Percentiles rank a stretch among this genome's conserved stretches.
Evolutionary conservation across 2,329 filamentous ascomycete genomes (phyloP).

Genomic region (Zopfia rhizophila): DNA sequence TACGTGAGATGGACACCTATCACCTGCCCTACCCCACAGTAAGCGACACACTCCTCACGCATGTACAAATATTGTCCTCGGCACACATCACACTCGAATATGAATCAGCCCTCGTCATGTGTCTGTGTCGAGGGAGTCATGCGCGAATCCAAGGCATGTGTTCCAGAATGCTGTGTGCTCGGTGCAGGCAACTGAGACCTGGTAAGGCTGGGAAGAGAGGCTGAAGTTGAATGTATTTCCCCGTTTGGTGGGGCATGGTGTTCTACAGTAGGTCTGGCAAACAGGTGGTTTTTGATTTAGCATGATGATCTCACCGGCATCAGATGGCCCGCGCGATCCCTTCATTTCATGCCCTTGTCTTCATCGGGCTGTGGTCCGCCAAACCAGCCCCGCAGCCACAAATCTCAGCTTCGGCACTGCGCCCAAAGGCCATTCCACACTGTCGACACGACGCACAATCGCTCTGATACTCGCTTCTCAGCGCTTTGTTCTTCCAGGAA

Average conservation of each 20-base stretch:
- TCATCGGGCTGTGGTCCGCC: neutral
- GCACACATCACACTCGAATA: too few relatives aligned
- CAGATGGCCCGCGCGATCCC: neutral
- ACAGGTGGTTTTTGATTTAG: neutral
- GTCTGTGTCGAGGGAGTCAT: constrained; percentile 13
- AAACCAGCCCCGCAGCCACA: constrained; percentile 27
- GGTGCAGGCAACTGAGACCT: constrained; percentile 4
- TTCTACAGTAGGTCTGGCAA: neutral
- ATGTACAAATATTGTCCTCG: too few relatives aligned
- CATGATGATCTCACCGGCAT: constrained; percentile 9
- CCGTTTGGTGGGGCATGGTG: constrained; percentile 21
- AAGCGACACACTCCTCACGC: too few relatives aligned
- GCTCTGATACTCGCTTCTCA: too few relatives aligned
- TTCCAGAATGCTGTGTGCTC: too few relatives aligned
- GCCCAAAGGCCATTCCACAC: neutral
- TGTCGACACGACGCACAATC: too few relatives aligned
- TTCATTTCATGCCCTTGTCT: neutral
- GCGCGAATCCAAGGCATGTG: constrained; percentile 1
- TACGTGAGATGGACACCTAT: neutral
- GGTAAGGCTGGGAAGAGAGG: neutral
- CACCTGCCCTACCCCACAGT: constrained; percentile 10
- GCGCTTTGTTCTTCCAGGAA: too few relatives aligned
- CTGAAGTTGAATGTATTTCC: neutral
- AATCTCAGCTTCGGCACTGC: constrained; percentile 19
- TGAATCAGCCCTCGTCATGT: too few relatives aligned